Evolutionary conservation across 2,329 filamentous ascomycete genomes (phyloP).

Genomic region (Neonectria sp.): DNA sequence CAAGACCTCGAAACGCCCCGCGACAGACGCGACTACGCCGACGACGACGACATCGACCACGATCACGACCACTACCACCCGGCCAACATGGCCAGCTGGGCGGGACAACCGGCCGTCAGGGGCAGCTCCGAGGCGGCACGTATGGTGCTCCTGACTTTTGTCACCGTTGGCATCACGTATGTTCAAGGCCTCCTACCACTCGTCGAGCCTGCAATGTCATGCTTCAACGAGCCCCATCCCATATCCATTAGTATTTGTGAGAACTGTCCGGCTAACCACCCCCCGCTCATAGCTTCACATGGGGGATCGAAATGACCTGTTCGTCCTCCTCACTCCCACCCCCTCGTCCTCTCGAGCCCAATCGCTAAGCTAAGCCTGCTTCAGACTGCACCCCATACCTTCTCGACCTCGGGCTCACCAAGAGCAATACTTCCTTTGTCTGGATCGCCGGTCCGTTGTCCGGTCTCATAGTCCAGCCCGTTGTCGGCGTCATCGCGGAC

Average conservation of each 20-base stretch:
- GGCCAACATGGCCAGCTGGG: slow-evolving; percentile 71
- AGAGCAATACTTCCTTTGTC: slow-evolving; percentile 92
- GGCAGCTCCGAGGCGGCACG: slow-evolving; percentile 86
- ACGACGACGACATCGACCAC: slow-evolving; percentile 25
- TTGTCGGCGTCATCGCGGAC: slow-evolving; percentile 92
- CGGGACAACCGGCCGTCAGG: slow-evolving; percentile 82
- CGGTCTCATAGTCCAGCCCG: slow-evolving; percentile 92
- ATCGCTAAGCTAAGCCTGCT: slow-evolving; percentile 25
- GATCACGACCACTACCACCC: slow-evolving; percentile 30
- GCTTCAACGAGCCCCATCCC: background rate
- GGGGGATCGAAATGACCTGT: slow-evolving; percentile 99
- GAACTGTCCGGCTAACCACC: slow-evolving; percentile 14
- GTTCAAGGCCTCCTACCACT: slow-evolving; percentile 52
- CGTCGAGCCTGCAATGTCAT: background rate
- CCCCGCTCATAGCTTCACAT: slow-evolving; percentile 79
- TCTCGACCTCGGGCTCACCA: slow-evolving; percentile 91
- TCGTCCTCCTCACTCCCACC: slow-evolving; percentile 51
- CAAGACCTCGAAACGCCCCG: slow-evolving; percentile 19
- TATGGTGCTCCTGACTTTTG: slow-evolving; percentile 91
- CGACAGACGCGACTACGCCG: slow-evolving; percentile 21
- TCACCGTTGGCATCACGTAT: slow-evolving; percentile 89
- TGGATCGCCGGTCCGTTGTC: slow-evolving; percentile 97
- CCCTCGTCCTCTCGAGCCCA: background rate
- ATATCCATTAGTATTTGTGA: background rate
- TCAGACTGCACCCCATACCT: slow-evolving; percentile 96